These are phyloP conservation scores for Marasmius fiardii DNA, from an alignment of 1,284 basidiomycete species.

Conservation along the genomic window DNA sequence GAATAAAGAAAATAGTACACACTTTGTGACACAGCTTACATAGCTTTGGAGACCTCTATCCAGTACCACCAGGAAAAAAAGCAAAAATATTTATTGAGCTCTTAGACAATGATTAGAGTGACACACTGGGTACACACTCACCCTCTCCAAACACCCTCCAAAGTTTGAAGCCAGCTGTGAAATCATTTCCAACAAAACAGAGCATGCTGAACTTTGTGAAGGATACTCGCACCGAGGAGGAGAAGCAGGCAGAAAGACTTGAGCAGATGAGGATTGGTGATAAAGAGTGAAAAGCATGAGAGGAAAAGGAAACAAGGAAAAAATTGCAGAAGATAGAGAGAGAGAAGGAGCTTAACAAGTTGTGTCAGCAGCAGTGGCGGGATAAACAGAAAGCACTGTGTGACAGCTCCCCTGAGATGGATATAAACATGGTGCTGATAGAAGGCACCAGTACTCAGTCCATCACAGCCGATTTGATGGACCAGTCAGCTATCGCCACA, in stretches of 20 bases:
- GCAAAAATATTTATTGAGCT: background rate
- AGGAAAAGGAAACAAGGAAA: background rate
- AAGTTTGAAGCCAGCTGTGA: background rate
- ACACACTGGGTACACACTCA: too few species aligned
- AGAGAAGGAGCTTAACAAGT: background rate
- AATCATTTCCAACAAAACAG: slow-evolving; percentile 1
- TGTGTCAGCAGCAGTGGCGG: background rate
- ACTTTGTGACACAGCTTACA: too few species aligned
- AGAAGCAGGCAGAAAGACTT: slow-evolving; percentile 1
- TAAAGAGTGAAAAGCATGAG: background rate
- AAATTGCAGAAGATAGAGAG: background rate
- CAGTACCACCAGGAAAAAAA: background rate
- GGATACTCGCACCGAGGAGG: slow-evolving; percentile 4
- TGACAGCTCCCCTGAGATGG: background rate
- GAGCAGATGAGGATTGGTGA: background rate
- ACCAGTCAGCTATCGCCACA: slow-evolving; percentile 1
- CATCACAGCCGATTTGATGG: background rate
- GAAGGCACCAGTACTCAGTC: background rate
- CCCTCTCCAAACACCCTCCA: background rate
- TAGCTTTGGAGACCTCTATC: background rate
- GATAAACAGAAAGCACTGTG: background rate
- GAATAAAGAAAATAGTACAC: too few species aligned
- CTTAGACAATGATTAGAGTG: background rate
- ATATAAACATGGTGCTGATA: background rate
- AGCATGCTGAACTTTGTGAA: slow-evolving; percentile 1